These are phyloP conservation scores for Detonula confervacea DNA, from an alignment of 352 stramenopile genomes.

Conservation along the genomic window DNA sequence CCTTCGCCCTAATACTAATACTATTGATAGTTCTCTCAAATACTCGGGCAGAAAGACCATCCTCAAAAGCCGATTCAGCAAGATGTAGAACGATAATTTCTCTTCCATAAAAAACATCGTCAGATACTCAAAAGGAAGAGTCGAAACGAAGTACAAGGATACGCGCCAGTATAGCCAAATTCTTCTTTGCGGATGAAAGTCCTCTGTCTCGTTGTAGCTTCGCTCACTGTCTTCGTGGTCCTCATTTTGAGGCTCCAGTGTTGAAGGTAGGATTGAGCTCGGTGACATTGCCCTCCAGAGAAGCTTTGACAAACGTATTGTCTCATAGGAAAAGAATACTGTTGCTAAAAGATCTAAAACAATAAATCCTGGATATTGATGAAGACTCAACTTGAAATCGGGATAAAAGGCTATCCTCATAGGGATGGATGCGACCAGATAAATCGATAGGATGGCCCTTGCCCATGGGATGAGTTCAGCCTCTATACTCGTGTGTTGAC, in stretches of 20 bases:
- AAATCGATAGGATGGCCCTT: slow-evolving; percentile 33
- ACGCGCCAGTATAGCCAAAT: slow-evolving; percentile 27
- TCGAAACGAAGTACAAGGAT: slow-evolving; percentile 37
- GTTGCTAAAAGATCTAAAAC: slow-evolving; percentile 37
- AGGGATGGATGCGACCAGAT: slow-evolving; percentile 36
- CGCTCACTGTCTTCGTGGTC: slow-evolving; percentile 15
- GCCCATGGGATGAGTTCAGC: slow-evolving; percentile 18
- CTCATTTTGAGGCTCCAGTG: slow-evolving; percentile 15
- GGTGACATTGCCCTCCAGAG: not conserved
- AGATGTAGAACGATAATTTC: slow-evolving; percentile 35
- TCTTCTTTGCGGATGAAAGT: not conserved
- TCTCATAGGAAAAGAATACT: slow-evolving; percentile 52
- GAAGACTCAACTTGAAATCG: slow-evolving; percentile 27
- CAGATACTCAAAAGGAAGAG: slow-evolving; percentile 56
- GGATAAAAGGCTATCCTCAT: slow-evolving; percentile 41
- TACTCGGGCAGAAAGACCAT: slow-evolving; percentile 55
- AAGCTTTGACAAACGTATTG: slow-evolving; percentile 23
- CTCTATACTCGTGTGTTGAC: too few relatives aligned
- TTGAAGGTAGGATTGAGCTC: slow-evolving; percentile 40
- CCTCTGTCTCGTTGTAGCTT: slow-evolving; percentile 13
- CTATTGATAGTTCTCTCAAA: slow-evolving; percentile 40
- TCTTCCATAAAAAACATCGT: slow-evolving; percentile 10
- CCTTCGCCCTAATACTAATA: slow-evolving; percentile 39
- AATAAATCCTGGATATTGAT: slow-evolving; percentile 41
- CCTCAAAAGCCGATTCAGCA: slow-evolving; percentile 58